Conservation (phyloP, 2,329 filamentous ascomycete genomes). For the Rutstroemia sp. region DNA sequence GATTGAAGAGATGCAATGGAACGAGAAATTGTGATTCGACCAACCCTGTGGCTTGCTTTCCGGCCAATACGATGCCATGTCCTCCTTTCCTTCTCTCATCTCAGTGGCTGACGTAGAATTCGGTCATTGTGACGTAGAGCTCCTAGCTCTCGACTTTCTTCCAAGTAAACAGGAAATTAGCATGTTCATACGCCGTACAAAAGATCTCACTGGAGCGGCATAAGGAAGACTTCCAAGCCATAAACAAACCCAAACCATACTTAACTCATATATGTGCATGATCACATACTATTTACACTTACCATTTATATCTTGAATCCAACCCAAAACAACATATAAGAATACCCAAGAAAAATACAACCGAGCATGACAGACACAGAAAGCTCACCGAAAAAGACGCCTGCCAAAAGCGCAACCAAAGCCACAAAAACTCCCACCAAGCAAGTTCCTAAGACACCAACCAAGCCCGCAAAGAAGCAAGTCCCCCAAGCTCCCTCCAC, state of each 20-base stretch:
- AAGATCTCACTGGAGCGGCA: constrained; percentile 5
- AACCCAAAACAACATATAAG: too few relatives aligned
- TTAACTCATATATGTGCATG: neutral
- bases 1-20: too few relatives aligned
- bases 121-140: constrained; percentile 7
- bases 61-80: too few relatives aligned
- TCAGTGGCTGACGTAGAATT: constrained; percentile 6
- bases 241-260: neutral
- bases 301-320: too few relatives aligned
- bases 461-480: neutral
- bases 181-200: constrained; percentile 3
- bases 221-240: too few relatives aligned
- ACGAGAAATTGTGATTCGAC: too few relatives aligned
- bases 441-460: neutral
- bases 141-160: neutral
- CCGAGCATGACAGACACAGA: constrained; percentile 9
- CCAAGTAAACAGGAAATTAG: constrained; percentile 9
- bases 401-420: neutral
- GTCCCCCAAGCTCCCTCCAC: neutral
- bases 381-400: neutral
- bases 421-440: neutral
- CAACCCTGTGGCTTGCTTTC: too few relatives aligned
- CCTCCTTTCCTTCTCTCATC: neutral
- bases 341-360: neutral
- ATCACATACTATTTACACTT: neutral